A percentile compares a stretch with the other conserved stretches of the same genome.
These are phyloP conservation scores for Gracilaria gracilis DNA, from an alignment of 23 red algal species.

Conservation along the genomic window DNA sequence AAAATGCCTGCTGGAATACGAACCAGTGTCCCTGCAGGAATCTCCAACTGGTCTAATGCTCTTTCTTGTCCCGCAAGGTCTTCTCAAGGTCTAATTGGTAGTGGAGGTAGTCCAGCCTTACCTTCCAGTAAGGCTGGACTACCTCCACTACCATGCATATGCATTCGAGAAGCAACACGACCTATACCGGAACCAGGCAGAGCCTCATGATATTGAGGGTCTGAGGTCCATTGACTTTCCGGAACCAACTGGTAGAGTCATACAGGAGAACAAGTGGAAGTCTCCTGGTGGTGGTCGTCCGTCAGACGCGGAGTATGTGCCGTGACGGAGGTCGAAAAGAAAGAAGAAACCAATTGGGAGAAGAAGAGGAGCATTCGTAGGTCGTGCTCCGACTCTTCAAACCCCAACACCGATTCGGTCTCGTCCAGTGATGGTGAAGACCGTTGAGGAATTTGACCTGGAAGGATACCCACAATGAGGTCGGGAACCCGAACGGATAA, in stretches of 20 bases:
- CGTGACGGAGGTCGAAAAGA: neutral
- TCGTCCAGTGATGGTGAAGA: neutral
- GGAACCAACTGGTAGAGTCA: neutral
- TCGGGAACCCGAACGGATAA: too few species aligned
- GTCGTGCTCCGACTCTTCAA: neutral
- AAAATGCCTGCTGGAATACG: neutral
- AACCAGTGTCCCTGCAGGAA: neutral
- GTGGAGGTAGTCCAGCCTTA: neutral
- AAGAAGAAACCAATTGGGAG: neutral
- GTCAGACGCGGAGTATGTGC: neutral
- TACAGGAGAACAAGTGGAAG: neutral
- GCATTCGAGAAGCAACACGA: neutral
- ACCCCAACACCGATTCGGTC: neutral
- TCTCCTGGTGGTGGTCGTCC: neutral
- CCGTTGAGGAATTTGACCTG: neutral
- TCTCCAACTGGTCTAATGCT: neutral
- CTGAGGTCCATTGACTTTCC: neutral
- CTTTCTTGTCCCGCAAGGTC: too few species aligned
- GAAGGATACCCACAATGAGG: neutral
- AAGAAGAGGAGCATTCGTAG: neutral
- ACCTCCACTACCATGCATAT: too few species aligned
- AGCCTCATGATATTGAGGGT: neutral
- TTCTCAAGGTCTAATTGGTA: neutral
- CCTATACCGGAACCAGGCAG: neutral
- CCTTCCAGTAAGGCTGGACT: neutral